A percentile compares a stretch with the other conserved stretches of the same genome.
Evolutionary conservation across 176 grass and related monocot genomes (phyloP).

Genomic region (Avena sativa): DNA sequence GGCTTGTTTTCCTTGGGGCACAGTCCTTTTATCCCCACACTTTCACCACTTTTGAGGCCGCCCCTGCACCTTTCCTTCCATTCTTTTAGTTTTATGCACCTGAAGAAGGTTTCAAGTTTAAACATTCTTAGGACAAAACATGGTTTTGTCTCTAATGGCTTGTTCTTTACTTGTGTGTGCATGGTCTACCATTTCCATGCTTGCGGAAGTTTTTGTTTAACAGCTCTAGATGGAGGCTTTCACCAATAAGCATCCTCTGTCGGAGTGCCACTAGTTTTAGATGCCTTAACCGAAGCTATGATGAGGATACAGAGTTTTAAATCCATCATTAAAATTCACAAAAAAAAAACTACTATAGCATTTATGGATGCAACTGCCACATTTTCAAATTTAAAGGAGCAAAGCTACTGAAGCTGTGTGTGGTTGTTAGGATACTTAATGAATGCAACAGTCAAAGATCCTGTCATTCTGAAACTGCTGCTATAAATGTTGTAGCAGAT

Average conservation of each 20-base stretch:
- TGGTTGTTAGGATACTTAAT: constrained; percentile 5
- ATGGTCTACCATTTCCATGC: constrained; percentile 41
- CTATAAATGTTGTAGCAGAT: constrained; percentile 40
- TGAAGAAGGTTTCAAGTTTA: constrained; percentile 77
- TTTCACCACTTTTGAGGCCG: constrained; percentile 96
- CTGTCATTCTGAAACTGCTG: neutral
- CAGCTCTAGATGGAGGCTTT: constrained; percentile 42
- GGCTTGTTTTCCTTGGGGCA: constrained; percentile 57
- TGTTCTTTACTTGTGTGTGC: constrained; percentile 38
- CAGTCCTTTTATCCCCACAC: constrained; percentile 66
- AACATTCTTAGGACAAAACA: constrained; percentile 94
- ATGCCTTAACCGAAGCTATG: neutral
- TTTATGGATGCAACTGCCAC: neutral
- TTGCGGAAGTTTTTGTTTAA: constrained; percentile 35
- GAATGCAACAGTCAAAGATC: constrained; percentile 40
- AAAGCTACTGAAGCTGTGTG: neutral
- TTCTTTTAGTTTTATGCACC: constrained; percentile 59
- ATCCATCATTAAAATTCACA: neutral
- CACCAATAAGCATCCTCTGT: constrained; percentile 10
- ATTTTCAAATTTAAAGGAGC: neutral
- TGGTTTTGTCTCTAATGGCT: constrained; percentile 78
- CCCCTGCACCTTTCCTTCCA: constrained; percentile 65
- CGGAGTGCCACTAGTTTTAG: neutral
- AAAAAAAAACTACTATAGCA: neutral
- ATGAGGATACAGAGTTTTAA: neutral